A percentile compares a stretch with the other conserved stretches of the same genome.
phyloP scores from a whole-genome alignment of 257 asterid species.

The Rubia yunnanensis region DNA sequence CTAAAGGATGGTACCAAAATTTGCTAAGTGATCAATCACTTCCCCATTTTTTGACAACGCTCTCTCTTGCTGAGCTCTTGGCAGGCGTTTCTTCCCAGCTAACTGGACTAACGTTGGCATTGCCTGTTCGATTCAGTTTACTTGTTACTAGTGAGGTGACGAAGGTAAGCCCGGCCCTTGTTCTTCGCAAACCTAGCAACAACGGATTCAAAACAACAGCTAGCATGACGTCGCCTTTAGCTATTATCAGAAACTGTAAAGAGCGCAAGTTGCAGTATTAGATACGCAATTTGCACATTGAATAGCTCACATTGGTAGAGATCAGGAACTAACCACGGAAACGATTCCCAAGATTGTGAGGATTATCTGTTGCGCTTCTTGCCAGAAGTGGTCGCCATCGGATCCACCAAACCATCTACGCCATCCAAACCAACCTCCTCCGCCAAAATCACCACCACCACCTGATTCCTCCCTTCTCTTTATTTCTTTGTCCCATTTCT shows the following conservation, averaged over 20 bases:
- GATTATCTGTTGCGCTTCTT: slow-evolving; percentile 79
- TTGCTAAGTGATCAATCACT: slow-evolving; percentile 31
- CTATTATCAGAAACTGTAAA: slow-evolving; percentile 60
- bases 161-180: slow-evolving; percentile 47
- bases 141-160: slow-evolving; percentile 38
- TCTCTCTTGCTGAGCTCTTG: slow-evolving; percentile 58
- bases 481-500: slow-evolving; percentile 85
- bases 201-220: slow-evolving; percentile 77
- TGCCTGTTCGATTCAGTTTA: slow-evolving; percentile 20
- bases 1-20: not conserved
- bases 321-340: slow-evolving; percentile 37
- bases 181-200: slow-evolving; percentile 60
- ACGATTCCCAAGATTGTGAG: slow-evolving; percentile 67
- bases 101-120: slow-evolving; percentile 10
- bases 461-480: slow-evolving; percentile 76
- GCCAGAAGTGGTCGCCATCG: slow-evolving; percentile 80
- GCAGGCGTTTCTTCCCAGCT: slow-evolving; percentile 41
- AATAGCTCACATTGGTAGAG: not conserved
- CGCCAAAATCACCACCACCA: slow-evolving; percentile 69
- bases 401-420: slow-evolving; percentile 69
- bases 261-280: not conserved
- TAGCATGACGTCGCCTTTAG: slow-evolving; percentile 70
- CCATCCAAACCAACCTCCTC: slow-evolving; percentile 89
- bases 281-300: no score
- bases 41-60: slow-evolving; percentile 79